Base-by-base conservation (phyloP, 2,329 filamentous ascomycete species). In the Diaporthe citriasiana region DNA sequence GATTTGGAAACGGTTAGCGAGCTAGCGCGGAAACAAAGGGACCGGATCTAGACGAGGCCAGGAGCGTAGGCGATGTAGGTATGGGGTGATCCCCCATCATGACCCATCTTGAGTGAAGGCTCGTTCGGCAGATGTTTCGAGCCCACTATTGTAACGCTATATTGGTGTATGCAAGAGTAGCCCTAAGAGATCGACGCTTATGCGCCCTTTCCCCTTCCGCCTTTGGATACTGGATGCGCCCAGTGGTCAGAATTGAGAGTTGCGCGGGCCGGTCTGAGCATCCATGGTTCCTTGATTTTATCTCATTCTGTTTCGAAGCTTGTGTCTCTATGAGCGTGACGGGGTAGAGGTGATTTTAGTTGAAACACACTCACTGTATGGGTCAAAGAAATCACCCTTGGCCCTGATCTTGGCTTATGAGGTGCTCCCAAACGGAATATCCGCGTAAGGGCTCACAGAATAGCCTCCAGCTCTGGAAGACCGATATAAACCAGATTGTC, bases 1-100 rank as follows among this genome's bases (percentile, higher is more conserved):
- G 60, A 80, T 81, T 76, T 35, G 81, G 81, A 78, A 81, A 74
- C 75, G 76, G 75, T 83, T 81, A 83, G 81, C 81, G 78, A 81
- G 79, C 78, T 73, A 75, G 79, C 78, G 65, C 76, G 78, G 80
- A 77, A 79, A 72, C 55, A 59, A 55, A 51, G 60, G 74, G 76
- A 78, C 73, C 60, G 10, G 33, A 50, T 70, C 73, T 51, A 40
- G 53, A 27, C 47, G 47, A 75, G 27, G 53, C 42, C 35, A 65
- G 25, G 42, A 50, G 22, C 35, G 51, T 40, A 42, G 33, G 70
- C 27, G 38, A 47, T 50, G 33, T 56, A 47, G 56, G 56, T 38
- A 57, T 35, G 25, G 53, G 9, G 2, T 33, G 33, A 27, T 33
- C 17, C 42, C 17, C 53, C 19, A 12, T 47, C 51, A 59, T 73